Evolutionary conservation across 805 yeast genomes (phyloP).

Genomic region (Lipomyces yamadae): DNA sequence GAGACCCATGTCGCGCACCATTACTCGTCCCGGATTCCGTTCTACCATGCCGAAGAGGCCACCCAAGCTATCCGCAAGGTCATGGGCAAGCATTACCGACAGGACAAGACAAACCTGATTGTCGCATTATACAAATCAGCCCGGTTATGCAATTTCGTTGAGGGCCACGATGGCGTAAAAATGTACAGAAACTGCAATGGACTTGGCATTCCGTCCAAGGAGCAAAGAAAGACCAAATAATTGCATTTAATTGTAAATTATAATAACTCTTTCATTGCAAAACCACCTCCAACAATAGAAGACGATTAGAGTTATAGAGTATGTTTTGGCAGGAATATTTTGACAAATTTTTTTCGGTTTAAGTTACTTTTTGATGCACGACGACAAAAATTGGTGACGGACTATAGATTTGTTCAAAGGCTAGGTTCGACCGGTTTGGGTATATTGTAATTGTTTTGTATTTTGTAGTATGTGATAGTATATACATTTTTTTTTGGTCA

Average conservation of each 20-base stretch:
- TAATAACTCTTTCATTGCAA: neutral
- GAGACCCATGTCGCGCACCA: slow-evolving; percentile 92
- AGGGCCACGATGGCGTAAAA: slow-evolving; percentile 65
- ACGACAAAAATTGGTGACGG: neutral
- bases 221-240: slow-evolving; percentile 25
- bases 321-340: neutral
- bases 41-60: slow-evolving; percentile 63
- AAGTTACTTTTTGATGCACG: neutral
- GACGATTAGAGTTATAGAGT: neutral
- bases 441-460: neutral
- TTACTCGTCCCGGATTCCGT: slow-evolving; percentile 81
- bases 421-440: neutral
- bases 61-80: slow-evolving; percentile 78
- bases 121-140: slow-evolving; percentile 60
- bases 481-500: neutral
- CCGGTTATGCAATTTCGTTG: slow-evolving; percentile 73
- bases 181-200: slow-evolving; percentile 79
- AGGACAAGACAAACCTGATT: slow-evolving; percentile 74
- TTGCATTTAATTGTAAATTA: neutral
- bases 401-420: neutral
- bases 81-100: slow-evolving; percentile 80
- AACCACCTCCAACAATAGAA: neutral
- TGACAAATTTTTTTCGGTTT: neutral
- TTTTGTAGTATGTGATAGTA: neutral
- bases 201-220: slow-evolving; percentile 49